These are phyloP conservation scores for Novymonas esmeraldas DNA, from an alignment of 208 protist genomes.

Conservation along the genomic window DNA sequence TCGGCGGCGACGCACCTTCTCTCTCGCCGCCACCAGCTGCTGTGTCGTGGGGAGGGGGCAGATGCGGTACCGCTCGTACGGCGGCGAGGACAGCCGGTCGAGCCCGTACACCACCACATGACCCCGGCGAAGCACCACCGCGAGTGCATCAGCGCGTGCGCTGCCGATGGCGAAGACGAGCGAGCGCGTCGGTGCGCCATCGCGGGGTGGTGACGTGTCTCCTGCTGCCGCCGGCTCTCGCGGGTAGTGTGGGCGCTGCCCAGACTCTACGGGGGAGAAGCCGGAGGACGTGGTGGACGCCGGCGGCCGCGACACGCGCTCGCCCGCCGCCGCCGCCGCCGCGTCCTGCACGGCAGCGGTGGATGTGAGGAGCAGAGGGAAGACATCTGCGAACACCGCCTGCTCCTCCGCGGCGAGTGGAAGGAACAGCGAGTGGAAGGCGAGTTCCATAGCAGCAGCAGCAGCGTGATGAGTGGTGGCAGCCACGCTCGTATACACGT, in stretches of 20 bases:
- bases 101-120: conserved; percentile 65
- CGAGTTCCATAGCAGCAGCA: too few species aligned
- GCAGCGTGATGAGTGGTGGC: conserved; percentile 8
- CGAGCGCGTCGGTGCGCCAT: conserved; percentile 12
- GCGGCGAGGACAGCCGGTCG: conserved; percentile 26
- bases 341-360: conserved; percentile 4
- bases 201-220: not conserved
- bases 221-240: not conserved
- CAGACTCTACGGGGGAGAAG: conserved; percentile 26
- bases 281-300: not conserved
- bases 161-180: conserved; percentile 52
- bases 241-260: not conserved
- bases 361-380: conserved; percentile 11
- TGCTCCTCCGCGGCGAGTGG: conserved; percentile 25
- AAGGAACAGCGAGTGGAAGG: conserved; percentile 36
- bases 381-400: conserved; percentile 37
- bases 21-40: conserved; percentile 13
- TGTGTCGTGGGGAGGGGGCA: conserved; percentile 34
- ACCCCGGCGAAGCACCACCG: conserved; percentile 52
- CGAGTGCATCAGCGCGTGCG: conserved; percentile 41
- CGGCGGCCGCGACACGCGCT: not conserved
- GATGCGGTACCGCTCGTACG: conserved; percentile 52
- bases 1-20: not conserved
- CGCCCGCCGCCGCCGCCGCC: conserved; percentile 18
- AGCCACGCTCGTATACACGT: not conserved